Percentiles rank a stretch among this genome's conserved stretches.
Evolutionary conservation across 768 basidiomycete genomes (phyloP).

Genomic region (Termitomyces sp.): DNA sequence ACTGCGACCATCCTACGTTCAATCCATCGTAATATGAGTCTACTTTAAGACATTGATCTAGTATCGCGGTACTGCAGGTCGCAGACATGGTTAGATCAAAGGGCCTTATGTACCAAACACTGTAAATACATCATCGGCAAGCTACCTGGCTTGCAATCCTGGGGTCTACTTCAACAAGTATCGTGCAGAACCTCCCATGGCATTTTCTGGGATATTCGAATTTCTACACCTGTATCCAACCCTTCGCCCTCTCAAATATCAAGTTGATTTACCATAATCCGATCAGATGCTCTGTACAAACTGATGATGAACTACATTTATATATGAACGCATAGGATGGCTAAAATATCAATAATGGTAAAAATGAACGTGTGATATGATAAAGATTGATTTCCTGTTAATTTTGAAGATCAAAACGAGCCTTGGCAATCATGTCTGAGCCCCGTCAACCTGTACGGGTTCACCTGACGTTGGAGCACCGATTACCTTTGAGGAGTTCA

Average conservation of each 20-base stretch:
- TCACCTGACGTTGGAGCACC: neutral
- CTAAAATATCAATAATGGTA: slow-evolving; percentile 2
- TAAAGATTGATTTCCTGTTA: neutral
- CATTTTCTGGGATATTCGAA: too few species aligned
- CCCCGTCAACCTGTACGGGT: neutral
- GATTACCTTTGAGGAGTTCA: neutral
- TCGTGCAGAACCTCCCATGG: too few species aligned
- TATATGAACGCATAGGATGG: slow-evolving; percentile 1
- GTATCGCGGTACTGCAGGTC: too few species aligned
- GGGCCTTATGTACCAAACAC: too few species aligned
- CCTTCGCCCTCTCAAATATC: neutral
- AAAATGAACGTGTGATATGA: slow-evolving; percentile 11
- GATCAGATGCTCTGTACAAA: neutral
- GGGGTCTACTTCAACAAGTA: too few species aligned
- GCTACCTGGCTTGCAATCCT: too few species aligned
- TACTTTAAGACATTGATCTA: too few species aligned
- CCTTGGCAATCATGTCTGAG: neutral
- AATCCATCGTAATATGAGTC: too few species aligned
- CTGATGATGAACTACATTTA: slow-evolving; percentile 5
- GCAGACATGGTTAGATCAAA: too few species aligned
- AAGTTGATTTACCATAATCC: neutral
- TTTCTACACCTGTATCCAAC: neutral
- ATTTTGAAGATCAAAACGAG: neutral
- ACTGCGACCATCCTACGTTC: too few species aligned
- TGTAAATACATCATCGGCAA: too few species aligned